These are phyloP conservation scores for Albizia julibrissin DNA, from an alignment of 306 rosid genomes.

Conservation along the genomic window DNA sequence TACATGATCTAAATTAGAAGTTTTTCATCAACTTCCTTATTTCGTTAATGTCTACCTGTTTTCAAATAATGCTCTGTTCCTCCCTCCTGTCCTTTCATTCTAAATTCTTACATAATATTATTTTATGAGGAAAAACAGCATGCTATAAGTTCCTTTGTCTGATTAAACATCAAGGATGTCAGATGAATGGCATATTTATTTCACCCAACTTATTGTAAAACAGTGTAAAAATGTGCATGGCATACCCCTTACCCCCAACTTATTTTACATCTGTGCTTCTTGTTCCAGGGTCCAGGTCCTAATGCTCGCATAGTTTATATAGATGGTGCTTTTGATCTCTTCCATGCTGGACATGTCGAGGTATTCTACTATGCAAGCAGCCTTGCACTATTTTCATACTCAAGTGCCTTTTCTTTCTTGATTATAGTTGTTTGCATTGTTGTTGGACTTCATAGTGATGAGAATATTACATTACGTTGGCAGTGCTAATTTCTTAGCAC, in stretches of 20 bases:
- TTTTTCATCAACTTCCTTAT: background rate
- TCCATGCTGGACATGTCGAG: slow-evolving; percentile 99
- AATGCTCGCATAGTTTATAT: slow-evolving; percentile 92
- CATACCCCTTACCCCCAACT: background rate
- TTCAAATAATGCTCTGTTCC: background rate
- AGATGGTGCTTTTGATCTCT: slow-evolving; percentile 99
- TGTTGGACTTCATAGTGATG: background rate
- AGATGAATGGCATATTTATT: background rate
- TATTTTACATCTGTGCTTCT: background rate
- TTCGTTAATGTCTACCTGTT: background rate
- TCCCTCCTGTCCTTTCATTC: background rate
- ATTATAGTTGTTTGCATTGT: background rate
- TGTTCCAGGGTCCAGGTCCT: slow-evolving; percentile 88
- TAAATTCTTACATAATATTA: background rate
- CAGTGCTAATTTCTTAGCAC: background rate
- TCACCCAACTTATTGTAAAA: background rate
- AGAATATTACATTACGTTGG: background rate
- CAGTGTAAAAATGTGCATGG: background rate
- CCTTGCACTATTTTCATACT: background rate
- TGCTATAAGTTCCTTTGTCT: background rate
- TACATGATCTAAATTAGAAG: background rate
- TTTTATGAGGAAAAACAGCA: background rate
- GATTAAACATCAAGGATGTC: background rate
- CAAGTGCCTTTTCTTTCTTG: background rate
- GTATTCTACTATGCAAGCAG: background rate